phyloP scores from a whole-genome alignment of 352 stramenopile species.

The Globisporangium middletonii region DNA sequence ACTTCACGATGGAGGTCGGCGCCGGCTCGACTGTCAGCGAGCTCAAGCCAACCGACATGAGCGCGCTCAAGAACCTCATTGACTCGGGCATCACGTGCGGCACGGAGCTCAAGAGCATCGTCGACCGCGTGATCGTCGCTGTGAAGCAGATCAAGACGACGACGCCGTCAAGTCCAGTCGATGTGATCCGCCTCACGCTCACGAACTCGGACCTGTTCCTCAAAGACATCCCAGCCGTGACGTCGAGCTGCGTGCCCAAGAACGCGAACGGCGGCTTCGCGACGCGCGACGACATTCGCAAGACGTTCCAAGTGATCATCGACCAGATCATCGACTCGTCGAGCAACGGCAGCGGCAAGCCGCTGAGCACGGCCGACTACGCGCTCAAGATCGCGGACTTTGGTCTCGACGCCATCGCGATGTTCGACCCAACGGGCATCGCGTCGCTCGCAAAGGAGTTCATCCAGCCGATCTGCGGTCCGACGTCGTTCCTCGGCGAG shows the following conservation, averaged over 20 bases:
- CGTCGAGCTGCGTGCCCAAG: conserved; percentile 36
- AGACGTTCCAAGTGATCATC: conserved; percentile 48
- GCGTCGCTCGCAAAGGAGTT: conserved; percentile 39
- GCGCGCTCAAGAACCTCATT: conserved; percentile 27
- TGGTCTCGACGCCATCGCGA: conserved; percentile 28
- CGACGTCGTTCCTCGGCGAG: conserved; percentile 43
- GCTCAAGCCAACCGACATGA: neutral
- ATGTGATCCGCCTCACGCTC: conserved; percentile 36
- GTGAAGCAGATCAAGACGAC: conserved; percentile 35
- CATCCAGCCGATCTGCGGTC: conserved; percentile 54
- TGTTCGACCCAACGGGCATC: conserved; percentile 47
- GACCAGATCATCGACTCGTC: conserved; percentile 45
- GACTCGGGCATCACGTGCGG: conserved; percentile 32
- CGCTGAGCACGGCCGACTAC: conserved; percentile 39
- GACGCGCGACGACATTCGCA: conserved; percentile 42
- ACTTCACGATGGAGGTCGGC: conserved; percentile 20
- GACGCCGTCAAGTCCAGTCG: conserved; percentile 16
- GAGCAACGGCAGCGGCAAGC: conserved; percentile 19
- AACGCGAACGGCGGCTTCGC: conserved; percentile 28
- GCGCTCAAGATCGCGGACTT: conserved; percentile 34
- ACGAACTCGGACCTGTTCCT: conserved; percentile 38
- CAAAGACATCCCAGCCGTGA: conserved; percentile 36
- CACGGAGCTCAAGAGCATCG: conserved; percentile 37
- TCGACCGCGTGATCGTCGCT: conserved; percentile 30
- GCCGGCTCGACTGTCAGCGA: conserved; percentile 2